phyloP scores from a whole-genome alignment of 2,329 filamentous ascomycete genomes.

The Verticillium isaacii region DNA sequence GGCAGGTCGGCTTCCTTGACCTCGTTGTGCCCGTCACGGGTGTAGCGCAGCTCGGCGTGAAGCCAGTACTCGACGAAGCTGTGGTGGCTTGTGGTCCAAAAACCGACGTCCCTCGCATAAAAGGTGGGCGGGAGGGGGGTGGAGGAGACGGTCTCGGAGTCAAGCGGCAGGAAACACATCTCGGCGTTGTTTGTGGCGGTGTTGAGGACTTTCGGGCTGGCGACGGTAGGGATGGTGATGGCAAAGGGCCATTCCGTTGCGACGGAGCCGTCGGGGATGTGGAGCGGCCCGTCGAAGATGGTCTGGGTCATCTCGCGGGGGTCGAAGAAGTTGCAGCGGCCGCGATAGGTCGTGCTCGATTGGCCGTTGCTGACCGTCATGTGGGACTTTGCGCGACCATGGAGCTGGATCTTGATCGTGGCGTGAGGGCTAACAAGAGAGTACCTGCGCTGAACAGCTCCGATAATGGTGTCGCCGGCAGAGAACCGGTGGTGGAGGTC shows the following conservation, averaged over 20 bases:
- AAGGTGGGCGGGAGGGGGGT: conserved; percentile 14
- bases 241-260: conserved; percentile 21
- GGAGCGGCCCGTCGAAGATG: conserved; percentile 18
- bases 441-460: conserved; percentile 15
- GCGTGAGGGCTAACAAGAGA: conserved; percentile 16
- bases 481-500: background rate
- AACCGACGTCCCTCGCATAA: background rate
- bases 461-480: conserved; percentile 21
- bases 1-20: conserved; percentile 15
- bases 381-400: conserved; percentile 19
- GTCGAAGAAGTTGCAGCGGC: conserved; percentile 20
- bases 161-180: conserved; percentile 13
- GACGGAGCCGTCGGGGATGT: conserved; percentile 12
- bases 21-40: background rate
- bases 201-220: conserved; percentile 1
- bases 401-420: conserved; percentile 15
- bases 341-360: conserved; percentile 13
- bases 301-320: conserved; percentile 6
- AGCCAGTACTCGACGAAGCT: conserved; percentile 30
- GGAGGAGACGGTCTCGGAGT: conserved; percentile 1
- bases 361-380: conserved; percentile 1
- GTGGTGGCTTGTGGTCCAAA: conserved; percentile 11
- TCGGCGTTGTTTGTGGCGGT: background rate
- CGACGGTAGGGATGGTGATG: conserved; percentile 18
- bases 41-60: conserved; percentile 19